Evolutionary conservation across 2,329 filamentous ascomycete genomes (phyloP), one percentile per base, ranked within the genome.

Genomic region (Hymenoscyphus occultus): DNA sequence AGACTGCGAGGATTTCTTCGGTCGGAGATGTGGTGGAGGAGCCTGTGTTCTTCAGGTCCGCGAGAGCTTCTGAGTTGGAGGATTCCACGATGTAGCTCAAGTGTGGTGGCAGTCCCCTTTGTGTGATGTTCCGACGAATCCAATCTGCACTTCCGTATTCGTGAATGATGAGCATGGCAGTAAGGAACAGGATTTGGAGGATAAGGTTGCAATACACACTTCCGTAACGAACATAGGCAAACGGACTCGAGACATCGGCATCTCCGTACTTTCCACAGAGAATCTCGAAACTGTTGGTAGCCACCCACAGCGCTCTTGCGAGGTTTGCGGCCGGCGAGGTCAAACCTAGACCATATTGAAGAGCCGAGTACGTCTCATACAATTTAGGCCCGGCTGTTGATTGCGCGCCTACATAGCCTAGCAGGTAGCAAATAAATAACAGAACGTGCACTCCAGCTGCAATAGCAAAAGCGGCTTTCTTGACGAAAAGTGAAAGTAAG

Each of bases 271-370:
- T 68, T 1, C 71, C 71, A 64, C 71, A 74, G 2, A 72, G 68
- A 39, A 73, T 60, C 9, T 67, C 69, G 39, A 70, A 73, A 31
- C 51, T 59, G 54, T 73, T 71, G 13, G 51, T 59, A 28, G 84
- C 77, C 1, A 87, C 76, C 58, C 88, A 82, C 31, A 90, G 74
- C 1, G 84, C 80, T 66, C 86, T 79, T 12, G 85, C 77, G 2
- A 90, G 76, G 67, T 84, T 88, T 3, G 82, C 85, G 14, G 84
- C 78, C 0, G 87, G 87, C 0, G 84, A 84, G 58, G 88, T 79
- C 0, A 83, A 73, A 0, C 80, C 82, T 59, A 87, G 81, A 2
- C 81, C 81, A 74, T 84, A 89, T 70, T 88, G 82, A 12, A 83
- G 80, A 22, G 82, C 80, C 12, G 80, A 78, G 63, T 88, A 77